Evolutionary conservation across 2,329 filamentous ascomycete species (phyloP).

Genomic region (Fusarium nanum): DNA sequence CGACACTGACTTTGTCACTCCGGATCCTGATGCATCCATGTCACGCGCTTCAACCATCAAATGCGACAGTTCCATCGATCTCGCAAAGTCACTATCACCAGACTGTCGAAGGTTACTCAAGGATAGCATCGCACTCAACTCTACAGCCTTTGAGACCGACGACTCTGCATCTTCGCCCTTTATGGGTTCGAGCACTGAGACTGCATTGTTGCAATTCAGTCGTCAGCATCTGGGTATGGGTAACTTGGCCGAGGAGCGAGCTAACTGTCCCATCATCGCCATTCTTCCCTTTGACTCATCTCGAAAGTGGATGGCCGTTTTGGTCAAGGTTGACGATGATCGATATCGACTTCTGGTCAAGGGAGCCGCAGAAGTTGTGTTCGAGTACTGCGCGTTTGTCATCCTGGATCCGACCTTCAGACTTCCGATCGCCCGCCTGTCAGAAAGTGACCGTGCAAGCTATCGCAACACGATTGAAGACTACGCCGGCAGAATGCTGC

Average conservation of each 20-base stretch:
- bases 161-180: constrained; percentile 53
- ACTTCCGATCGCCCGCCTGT: constrained; percentile 46
- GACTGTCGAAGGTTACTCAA: constrained; percentile 54
- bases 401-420: constrained; percentile 58
- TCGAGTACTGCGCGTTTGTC: constrained; percentile 58
- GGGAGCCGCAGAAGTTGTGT: constrained; percentile 67
- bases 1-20: constrained; percentile 47
- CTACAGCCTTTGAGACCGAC: constrained; percentile 65
- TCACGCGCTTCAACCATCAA: constrained; percentile 41
- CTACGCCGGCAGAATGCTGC: constrained; percentile 76
- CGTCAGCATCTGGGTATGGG: constrained; percentile 62
- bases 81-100: constrained; percentile 48
- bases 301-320: constrained; percentile 67
- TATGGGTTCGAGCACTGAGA: constrained; percentile 67
- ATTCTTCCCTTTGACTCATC: constrained; percentile 67
- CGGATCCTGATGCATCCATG: constrained; percentile 35
- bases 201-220: constrained; percentile 62
- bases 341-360: constrained; percentile 66
- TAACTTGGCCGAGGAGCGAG: constrained; percentile 58
- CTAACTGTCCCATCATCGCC: constrained; percentile 58
- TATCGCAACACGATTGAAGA: constrained; percentile 52
- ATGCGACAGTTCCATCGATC: constrained; percentile 46
- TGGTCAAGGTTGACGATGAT: constrained; percentile 59
- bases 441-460: constrained; percentile 48
- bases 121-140: constrained; percentile 59